Conservation (phyloP, 2,329 filamentous ascomycete species). For the Microcyclospora pomicola region DNA sequence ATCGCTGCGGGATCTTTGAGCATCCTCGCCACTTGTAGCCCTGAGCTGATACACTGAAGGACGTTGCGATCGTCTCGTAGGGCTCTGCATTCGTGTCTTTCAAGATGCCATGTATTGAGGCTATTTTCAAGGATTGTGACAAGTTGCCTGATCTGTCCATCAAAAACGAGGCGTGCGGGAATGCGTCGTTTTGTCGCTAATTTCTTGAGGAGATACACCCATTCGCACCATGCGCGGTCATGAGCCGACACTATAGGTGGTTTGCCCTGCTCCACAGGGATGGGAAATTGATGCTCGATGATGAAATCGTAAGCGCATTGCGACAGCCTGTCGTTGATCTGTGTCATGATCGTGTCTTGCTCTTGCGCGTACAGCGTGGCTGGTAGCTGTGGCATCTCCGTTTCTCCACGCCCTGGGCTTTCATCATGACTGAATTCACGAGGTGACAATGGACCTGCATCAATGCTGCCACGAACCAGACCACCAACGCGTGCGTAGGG, state of each 20-base stretch:
- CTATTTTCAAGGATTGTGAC: slow-evolving; percentile 81
- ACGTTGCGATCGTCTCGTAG: slow-evolving; percentile 83
- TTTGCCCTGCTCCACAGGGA: slow-evolving; percentile 71
- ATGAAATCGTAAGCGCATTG: slow-evolving; percentile 84
- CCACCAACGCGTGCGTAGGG: no score
- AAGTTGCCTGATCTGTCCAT: slow-evolving; percentile 83
- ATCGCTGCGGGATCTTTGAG: slow-evolving; percentile 72
- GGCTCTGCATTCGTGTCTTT: slow-evolving; percentile 68
- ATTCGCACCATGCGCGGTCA: slow-evolving; percentile 81
- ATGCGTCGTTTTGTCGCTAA: slow-evolving; percentile 77
- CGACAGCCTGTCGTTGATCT: slow-evolving; percentile 73
- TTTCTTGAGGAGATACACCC: slow-evolving; percentile 76
- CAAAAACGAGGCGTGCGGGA: slow-evolving; percentile 66
- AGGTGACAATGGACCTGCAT: no score
- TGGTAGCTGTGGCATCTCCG: slow-evolving; percentile 67
- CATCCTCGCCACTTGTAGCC: slow-evolving; percentile 77
- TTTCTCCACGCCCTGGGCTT: slow-evolving; percentile 32
- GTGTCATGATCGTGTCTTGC: slow-evolving; percentile 65
- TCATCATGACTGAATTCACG: no score
- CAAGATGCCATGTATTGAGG: slow-evolving; percentile 73
- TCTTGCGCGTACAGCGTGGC: slow-evolving; percentile 73
- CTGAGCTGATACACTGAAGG: slow-evolving; percentile 72
- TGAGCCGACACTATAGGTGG: slow-evolving; percentile 59
- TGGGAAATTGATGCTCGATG: slow-evolving; percentile 81
- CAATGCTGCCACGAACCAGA: no score